Percentiles rank a stretch among this genome's conserved stretches.
Conservation (phyloP, 371 early-diverging fungal species). For the Apophysomyces variabilis region DNA sequence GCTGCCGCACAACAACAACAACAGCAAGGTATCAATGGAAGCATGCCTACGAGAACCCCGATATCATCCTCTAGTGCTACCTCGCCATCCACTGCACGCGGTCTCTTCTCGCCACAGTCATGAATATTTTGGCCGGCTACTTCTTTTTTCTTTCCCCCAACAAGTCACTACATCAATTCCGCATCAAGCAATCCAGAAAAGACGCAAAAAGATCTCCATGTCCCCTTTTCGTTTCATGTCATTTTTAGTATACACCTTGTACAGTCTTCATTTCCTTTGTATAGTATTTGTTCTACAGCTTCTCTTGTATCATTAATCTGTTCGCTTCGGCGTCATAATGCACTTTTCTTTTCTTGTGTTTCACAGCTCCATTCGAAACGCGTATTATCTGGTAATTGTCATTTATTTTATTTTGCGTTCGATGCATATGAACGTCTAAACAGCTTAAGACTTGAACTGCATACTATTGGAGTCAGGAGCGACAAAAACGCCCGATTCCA, state of each 20-base stretch:
- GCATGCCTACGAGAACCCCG: neutral
- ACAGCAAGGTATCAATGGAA: neutral
- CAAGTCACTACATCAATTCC: neutral
- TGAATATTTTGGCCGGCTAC: neutral
- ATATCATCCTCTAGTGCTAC: constrained; percentile 4
- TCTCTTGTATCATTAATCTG: neutral
- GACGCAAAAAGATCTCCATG: neutral
- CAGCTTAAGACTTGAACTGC: constrained; percentile 17
- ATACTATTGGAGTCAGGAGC: constrained; percentile 34
- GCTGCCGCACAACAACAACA: constrained; percentile 39
- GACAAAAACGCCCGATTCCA: constrained; percentile 37
- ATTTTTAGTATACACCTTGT: neutral
- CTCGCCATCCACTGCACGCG: neutral
- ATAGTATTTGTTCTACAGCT: neutral
- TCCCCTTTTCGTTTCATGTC: neutral
- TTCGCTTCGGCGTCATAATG: neutral
- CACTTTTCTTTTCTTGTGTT: neutral
- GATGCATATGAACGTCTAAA: neutral
- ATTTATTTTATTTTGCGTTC: neutral
- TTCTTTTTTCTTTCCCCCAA: neutral
- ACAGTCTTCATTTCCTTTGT: constrained; percentile 1
- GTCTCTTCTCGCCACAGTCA: constrained; percentile 3
- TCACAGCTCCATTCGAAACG: too few relatives aligned
- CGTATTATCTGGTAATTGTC: too few relatives aligned
- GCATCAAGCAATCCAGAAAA: neutral